A percentile compares a stretch with the other conserved stretches of the same genome.
phyloP scores from a whole-genome alignment of 306 rosid species.

The Cercis canadensis region DNA sequence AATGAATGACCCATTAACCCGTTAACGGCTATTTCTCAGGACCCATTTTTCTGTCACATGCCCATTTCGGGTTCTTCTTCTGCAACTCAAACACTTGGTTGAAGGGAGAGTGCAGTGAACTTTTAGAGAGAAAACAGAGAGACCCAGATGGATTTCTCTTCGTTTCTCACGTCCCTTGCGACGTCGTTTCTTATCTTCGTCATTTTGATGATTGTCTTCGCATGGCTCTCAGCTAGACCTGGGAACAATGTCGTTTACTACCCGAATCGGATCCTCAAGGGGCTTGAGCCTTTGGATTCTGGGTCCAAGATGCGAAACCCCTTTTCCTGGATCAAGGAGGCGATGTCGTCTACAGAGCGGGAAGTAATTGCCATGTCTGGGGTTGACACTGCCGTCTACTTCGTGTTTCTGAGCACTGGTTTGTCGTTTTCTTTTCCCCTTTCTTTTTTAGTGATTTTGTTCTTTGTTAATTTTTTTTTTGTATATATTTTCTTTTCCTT shows the following conservation, averaged over 20 bases:
- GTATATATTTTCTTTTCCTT: background rate
- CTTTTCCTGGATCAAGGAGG: slow-evolving; percentile 81
- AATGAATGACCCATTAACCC: too few relatives aligned
- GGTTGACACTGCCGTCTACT: slow-evolving; percentile 91
- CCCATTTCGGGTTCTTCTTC: background rate
- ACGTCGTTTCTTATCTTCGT: slow-evolving; percentile 81
- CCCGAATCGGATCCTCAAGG: slow-evolving; percentile 88
- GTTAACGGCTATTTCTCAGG: slow-evolving; percentile 1
- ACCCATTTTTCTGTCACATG: background rate
- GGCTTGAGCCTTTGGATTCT: slow-evolving; percentile 64
- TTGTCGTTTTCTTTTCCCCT: slow-evolving; percentile 3
- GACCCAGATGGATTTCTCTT: slow-evolving; percentile 74
- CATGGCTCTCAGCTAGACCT: slow-evolving; percentile 60
- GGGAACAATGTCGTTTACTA: slow-evolving; percentile 85
- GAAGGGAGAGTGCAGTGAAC: background rate
- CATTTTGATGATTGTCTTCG: slow-evolving; percentile 69
- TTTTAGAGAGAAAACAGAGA: background rate
- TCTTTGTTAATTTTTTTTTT: background rate
- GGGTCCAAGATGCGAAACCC: slow-evolving; percentile 66
- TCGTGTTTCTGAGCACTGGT: slow-evolving; percentile 84
- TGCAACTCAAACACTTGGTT: slow-evolving; percentile 7
- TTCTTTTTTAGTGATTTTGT: background rate
- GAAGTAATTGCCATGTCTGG: slow-evolving; percentile 80
- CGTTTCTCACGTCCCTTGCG: slow-evolving; percentile 86
- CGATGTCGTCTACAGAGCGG: slow-evolving; percentile 65